Base-by-base conservation (phyloP, 164 flowering plant genomes). In the Platanus orientalis region DNA sequence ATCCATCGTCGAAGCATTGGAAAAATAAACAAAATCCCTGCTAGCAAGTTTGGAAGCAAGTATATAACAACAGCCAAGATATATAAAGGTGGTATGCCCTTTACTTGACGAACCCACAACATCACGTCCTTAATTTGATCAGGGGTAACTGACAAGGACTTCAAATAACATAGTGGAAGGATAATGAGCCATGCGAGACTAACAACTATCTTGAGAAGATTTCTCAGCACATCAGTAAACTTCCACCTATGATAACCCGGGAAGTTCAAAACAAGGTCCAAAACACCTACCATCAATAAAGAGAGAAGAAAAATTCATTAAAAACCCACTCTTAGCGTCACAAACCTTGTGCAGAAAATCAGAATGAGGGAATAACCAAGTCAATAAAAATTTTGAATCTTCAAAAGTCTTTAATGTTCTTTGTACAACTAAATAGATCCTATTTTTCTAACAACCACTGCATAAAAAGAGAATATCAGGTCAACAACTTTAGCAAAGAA, bases 1-100 rank as follows among this genome's bases (percentile, higher is more conserved):
- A 95, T 90, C 88, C 86, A 92, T 36, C 99, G 90, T 50, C 97
- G 85, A 47, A 95, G 79, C 96, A 95, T 84, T 20, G 99, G 99
- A 56, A 95, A 92, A 34, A 92, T 71, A 71, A 95, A 95, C 68
- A 95, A 60, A 20, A 65, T 63, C 45, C 83, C 86, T 44, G 92
- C 87, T 58, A 95, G 79, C 71, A 87, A 20, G 75, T 95, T 95
- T 57, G 99, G 96, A 56, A 88, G 77, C 78, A 85, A 61, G 71
- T 95, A 95, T 56, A 88, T 2, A 23, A 58, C 81, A 65, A 95
- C 96, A 4, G 88, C 96, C 80, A 87, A 27, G 55, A 92, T 63
- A 75, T 92, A 95, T 25, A 92, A 66, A 57, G 94, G 81, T 49
- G 97, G 94, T 73, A 88, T 75, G 48, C 89, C 92, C 69, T 84